A percentile compares a stretch with the other conserved stretches of the same genome.
These are phyloP conservation scores for Chlorophyllum brunneum DNA, from an alignment of 768 basidiomycete species.

Conservation along the genomic window DNA sequence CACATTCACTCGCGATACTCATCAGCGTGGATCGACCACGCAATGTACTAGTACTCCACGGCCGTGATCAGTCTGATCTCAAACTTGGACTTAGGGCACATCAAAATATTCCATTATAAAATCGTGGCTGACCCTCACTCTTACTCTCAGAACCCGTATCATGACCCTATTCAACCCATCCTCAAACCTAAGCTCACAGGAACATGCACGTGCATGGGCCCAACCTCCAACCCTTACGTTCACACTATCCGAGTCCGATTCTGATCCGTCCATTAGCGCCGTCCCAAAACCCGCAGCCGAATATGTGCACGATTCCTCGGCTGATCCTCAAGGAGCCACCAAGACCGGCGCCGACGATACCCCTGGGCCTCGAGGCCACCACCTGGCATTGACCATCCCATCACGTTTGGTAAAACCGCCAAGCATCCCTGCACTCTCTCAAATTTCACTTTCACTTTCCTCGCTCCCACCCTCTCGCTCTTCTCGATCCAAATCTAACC, in stretches of 20 bases:
- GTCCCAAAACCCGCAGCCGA: background rate
- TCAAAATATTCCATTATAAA: background rate
- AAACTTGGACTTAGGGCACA: background rate
- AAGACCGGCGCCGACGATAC: background rate
- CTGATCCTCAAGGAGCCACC: background rate
- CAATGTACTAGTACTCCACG: background rate
- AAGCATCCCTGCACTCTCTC: constrained; percentile 1
- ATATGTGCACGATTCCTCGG: background rate
- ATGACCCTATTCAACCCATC: too few relatives aligned
- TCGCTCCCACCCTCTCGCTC: background rate
- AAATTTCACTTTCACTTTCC: constrained; percentile 4
- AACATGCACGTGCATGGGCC: background rate
- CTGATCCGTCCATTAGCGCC: background rate
- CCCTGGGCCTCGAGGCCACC: constrained; percentile 10
- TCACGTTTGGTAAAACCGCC: background rate
- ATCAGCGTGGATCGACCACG: background rate
- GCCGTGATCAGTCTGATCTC: background rate
- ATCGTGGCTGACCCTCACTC: background rate
- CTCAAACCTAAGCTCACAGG: background rate
- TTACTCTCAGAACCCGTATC: too few relatives aligned
- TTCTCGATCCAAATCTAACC: background rate
- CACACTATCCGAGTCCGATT: background rate
- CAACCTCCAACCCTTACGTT: background rate
- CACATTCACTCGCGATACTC: background rate
- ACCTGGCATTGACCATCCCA: background rate